Percentiles rank a stretch among this genome's conserved stretches.
These are phyloP conservation scores for Emergomyces pasteurianus DNA, from an alignment of 2,329 filamentous ascomycete species.

Conservation along the genomic window DNA sequence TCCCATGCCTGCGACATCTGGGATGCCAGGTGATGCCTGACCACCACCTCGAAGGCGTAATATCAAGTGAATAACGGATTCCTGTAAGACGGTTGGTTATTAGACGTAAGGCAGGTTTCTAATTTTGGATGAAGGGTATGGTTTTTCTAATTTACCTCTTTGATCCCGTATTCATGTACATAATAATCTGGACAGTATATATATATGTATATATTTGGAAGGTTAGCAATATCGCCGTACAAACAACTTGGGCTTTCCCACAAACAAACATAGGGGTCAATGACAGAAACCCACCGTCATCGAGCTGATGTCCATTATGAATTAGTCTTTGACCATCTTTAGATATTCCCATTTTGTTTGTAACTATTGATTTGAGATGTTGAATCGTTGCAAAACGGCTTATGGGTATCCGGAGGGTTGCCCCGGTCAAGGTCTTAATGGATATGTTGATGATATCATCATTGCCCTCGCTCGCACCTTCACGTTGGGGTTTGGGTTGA, in stretches of 20 bases:
- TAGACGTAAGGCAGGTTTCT: not conserved
- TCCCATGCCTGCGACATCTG: slow-evolving; percentile 17
- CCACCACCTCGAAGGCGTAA: slow-evolving; percentile 12
- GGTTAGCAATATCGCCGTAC: not conserved
- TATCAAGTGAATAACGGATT: slow-evolving; percentile 11
- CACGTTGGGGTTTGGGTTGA: not conserved
- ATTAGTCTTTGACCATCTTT: not conserved
- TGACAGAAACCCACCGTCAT: not conserved
- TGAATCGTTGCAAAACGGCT: not conserved
- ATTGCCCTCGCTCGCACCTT: not conserved
- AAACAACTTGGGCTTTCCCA: not conserved
- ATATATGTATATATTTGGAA: too few species aligned
- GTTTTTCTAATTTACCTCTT: not conserved
- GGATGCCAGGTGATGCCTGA: not conserved
- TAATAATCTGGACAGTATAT: not conserved
- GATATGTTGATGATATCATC: not conserved
- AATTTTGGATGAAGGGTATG: not conserved
- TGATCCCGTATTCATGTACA: not conserved
- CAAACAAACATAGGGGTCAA: not conserved
- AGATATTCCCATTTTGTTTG: slow-evolving; percentile 2
- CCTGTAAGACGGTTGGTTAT: slow-evolving; percentile 1
- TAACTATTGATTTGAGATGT: slow-evolving; percentile 3
- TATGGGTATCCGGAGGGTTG: not conserved
- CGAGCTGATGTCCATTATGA: not conserved
- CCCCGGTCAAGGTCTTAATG: slow-evolving; percentile 9